Percentiles rank a stretch among this genome's conserved stretches.
phyloP scores from a whole-genome alignment of 805 yeast species.

The Brettanomyces custersianus region DNA sequence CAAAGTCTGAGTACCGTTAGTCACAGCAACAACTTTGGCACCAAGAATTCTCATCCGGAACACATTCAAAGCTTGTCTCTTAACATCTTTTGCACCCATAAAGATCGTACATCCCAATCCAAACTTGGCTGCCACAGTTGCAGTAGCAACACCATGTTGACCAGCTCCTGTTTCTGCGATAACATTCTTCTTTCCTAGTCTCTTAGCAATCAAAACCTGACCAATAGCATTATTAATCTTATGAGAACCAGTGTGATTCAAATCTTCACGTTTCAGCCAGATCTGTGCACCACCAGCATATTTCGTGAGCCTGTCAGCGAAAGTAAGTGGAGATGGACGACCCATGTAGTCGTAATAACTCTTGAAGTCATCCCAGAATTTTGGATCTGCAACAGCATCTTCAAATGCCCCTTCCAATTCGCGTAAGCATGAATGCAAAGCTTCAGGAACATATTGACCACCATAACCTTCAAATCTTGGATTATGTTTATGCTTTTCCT shows the following conservation, averaged over 20 bases:
- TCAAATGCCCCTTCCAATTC: conserved; percentile 87
- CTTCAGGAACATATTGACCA: conserved; percentile 98
- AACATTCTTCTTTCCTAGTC: conserved; percentile 67
- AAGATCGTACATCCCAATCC: conserved; percentile 90
- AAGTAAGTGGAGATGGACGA: conserved; percentile 88
- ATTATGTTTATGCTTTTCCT: conserved; percentile 57
- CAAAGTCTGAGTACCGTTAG: conserved; percentile 89
- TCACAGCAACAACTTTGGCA: conserved; percentile 89
- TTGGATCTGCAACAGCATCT: conserved; percentile 78
- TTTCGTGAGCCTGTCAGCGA: conserved; percentile 84
- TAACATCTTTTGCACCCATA: conserved; percentile 99
- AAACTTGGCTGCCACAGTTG: conserved; percentile 86
- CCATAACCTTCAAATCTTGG: conserved; percentile 92
- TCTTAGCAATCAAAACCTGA: conserved; percentile 69
- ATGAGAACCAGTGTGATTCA: conserved; percentile 85
- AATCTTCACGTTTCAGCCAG: conserved; percentile 97
- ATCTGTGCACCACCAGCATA: conserved; percentile 91
- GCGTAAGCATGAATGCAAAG: conserved; percentile 80
- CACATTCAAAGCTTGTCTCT: conserved; percentile 96
- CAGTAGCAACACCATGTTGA: conserved; percentile 90
- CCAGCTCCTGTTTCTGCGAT: conserved; percentile 94
- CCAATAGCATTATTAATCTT: conserved; percentile 80
- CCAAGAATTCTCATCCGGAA: conserved; percentile 96
- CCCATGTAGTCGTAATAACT: conserved; percentile 87
- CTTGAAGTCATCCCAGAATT: conserved; percentile 88